A percentile compares a stretch with the other conserved stretches of the same genome.
Evolutionary conservation across 768 basidiomycete species (phyloP).

Genomic region (Collybia sordida): DNA sequence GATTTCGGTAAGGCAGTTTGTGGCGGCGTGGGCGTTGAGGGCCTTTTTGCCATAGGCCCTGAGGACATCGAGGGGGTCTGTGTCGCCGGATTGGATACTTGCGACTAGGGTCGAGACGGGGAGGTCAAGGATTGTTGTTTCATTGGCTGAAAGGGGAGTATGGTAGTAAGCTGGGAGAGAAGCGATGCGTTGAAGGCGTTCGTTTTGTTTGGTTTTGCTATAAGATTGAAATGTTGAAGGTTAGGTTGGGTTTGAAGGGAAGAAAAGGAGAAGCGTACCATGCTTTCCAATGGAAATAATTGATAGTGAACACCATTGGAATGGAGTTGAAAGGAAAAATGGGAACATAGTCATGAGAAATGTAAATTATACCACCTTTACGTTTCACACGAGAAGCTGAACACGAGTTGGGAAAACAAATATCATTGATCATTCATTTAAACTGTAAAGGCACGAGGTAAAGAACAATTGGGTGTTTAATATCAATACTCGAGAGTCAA

Average conservation of each 20-base stretch:
- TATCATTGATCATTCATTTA: too few species aligned
- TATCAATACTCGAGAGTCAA: too few species aligned
- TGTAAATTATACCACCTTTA: too few species aligned
- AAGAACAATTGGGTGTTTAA: too few species aligned
- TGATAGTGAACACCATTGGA: too few species aligned
- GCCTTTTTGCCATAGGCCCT: conserved; percentile 45
- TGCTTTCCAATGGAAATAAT: conserved; percentile 28
- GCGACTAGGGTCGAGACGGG: conserved; percentile 27
- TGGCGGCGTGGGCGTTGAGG: conserved; percentile 42
- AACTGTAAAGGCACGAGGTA: too few species aligned
- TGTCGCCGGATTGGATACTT: conserved; percentile 26
- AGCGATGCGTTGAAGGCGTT: conserved; percentile 29
- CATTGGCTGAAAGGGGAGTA: conserved; percentile 24
- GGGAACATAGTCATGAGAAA: conserved; percentile 26
- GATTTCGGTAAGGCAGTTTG: conserved; percentile 60
- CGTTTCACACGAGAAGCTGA: too few species aligned
- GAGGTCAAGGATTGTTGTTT: conserved; percentile 27
- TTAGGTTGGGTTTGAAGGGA: neutral
- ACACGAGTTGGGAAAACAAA: too few species aligned
- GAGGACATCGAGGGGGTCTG: conserved; percentile 33
- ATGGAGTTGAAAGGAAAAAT: too few species aligned
- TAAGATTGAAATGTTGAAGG: too few species aligned
- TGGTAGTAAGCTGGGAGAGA: conserved; percentile 25
- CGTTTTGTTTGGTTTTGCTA: conserved; percentile 34
- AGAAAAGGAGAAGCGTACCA: conserved; percentile 24